A percentile compares a stretch with the other conserved stretches of the same genome.
Conservation (phyloP, 257 asterid species). For the Fraxinus americana region DNA sequence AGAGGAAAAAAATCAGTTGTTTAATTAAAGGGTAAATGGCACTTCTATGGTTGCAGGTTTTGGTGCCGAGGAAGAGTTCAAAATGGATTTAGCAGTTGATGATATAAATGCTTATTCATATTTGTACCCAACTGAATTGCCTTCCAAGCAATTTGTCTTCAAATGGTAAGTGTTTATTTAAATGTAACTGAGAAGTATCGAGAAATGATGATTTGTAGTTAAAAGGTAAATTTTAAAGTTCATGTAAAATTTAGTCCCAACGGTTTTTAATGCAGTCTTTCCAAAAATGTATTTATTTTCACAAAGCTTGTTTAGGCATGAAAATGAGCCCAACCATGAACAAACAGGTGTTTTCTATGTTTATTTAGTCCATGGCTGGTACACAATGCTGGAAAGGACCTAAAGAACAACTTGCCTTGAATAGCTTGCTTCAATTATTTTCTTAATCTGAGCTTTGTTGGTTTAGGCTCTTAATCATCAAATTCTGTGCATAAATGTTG, state of each 20-base stretch:
- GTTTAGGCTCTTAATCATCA: background rate
- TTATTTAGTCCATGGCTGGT: background rate
- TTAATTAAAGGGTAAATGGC: constrained; percentile 9
- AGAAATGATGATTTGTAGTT: background rate
- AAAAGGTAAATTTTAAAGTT: constrained; percentile 4
- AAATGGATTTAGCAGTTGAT: constrained; percentile 63
- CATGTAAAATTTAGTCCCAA: background rate
- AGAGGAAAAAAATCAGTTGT: background rate
- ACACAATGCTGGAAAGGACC: background rate
- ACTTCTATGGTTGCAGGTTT: constrained; percentile 42
- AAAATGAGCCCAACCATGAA: background rate
- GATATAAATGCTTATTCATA: constrained; percentile 88
- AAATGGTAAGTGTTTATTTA: constrained; percentile 63
- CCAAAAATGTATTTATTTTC: background rate
- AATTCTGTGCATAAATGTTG: background rate
- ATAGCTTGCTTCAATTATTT: background rate
- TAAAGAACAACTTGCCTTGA: background rate
- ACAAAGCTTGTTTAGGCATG: background rate
- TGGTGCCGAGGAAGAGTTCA: constrained; percentile 66
- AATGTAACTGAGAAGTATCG: background rate
- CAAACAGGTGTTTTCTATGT: background rate
- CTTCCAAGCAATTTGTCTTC: constrained; percentile 66
- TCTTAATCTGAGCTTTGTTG: background rate
- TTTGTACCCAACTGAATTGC: constrained; percentile 63
- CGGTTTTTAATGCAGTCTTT: background rate